phyloP scores from a whole-genome alignment of 768 basidiomycete genomes.

The Pleurotus tuoliensis region DNA sequence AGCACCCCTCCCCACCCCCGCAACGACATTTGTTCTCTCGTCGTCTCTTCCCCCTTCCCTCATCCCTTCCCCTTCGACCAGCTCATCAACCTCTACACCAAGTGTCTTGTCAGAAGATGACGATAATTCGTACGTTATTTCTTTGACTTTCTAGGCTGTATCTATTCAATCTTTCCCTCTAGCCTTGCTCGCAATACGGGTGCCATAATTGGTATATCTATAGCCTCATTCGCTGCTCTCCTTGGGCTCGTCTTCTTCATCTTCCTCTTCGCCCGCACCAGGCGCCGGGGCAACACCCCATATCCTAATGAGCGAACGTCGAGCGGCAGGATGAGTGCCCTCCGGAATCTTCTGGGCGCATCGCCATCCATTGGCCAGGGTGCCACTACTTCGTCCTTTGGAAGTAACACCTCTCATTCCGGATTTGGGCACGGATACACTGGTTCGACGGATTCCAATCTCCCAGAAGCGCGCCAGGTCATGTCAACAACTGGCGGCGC shows the following conservation, averaged over 20 bases:
- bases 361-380: neutral
- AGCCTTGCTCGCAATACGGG: neutral
- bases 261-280: neutral
- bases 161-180: neutral
- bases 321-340: neutral
- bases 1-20: neutral
- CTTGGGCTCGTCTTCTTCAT: neutral
- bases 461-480: neutral
- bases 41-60: neutral
- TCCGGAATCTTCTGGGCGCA: neutral
- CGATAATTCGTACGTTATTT: neutral
- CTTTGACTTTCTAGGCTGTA: neutral
- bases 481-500: neutral
- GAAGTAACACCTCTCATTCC: neutral
- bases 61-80: neutral
- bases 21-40: neutral
- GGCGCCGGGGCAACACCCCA: neutral
- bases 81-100: neutral
- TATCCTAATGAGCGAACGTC: neutral
- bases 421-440: neutral
- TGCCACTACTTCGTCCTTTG: neutral
- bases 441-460: neutral
- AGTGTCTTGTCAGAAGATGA: slow-evolving; percentile 3
- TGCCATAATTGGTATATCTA: slow-evolving; percentile 2
- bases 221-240: neutral